Evolutionary conservation across 257 asterid genomes (phyloP).

Genomic region (Penstemon eatonii): DNA sequence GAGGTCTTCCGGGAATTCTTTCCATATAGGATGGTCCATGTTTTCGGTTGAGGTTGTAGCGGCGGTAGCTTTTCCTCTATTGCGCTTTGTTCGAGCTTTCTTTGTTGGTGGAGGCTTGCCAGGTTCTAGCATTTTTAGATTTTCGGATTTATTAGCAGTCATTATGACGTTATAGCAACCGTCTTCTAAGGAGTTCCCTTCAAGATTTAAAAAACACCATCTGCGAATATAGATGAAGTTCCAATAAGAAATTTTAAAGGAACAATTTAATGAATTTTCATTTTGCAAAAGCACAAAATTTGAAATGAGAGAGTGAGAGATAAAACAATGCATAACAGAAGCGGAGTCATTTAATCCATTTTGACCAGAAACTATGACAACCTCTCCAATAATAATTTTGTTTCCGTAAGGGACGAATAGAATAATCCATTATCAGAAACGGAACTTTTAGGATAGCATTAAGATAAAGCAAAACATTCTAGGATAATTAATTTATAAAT

Average conservation of each 20-base stretch:
- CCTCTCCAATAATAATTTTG: neutral
- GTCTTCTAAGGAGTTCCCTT: slow-evolving; percentile 50
- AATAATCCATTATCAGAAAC: slow-evolving; percentile 7
- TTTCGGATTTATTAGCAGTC: slow-evolving; percentile 80
- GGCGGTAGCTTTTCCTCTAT: slow-evolving; percentile 46
- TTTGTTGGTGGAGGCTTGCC: slow-evolving; percentile 80
- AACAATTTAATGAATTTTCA: slow-evolving; percentile 1
- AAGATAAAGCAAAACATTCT: neutral
- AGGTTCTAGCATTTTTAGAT: slow-evolving; percentile 80
- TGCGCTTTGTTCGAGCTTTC: slow-evolving; percentile 67
- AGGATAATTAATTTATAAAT: too few species aligned
- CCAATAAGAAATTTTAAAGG: slow-evolving; percentile 30
- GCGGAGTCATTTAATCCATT: neutral
- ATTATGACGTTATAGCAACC: slow-evolving; percentile 58
- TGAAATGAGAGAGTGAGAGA: neutral
- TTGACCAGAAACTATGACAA: neutral
- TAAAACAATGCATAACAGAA: slow-evolving; percentile 14
- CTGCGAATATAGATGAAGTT: slow-evolving; percentile 39
- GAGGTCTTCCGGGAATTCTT: slow-evolving; percentile 93
- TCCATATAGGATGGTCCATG: slow-evolving; percentile 80
- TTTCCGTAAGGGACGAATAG: neutral
- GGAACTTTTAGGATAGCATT: neutral
- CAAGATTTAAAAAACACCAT: slow-evolving; percentile 60
- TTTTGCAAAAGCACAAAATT: slow-evolving; percentile 12
- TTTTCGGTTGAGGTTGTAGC: slow-evolving; percentile 40